Conservation (phyloP, 2,329 filamentous ascomycete species). For the Elsinoe batatas region DNA sequence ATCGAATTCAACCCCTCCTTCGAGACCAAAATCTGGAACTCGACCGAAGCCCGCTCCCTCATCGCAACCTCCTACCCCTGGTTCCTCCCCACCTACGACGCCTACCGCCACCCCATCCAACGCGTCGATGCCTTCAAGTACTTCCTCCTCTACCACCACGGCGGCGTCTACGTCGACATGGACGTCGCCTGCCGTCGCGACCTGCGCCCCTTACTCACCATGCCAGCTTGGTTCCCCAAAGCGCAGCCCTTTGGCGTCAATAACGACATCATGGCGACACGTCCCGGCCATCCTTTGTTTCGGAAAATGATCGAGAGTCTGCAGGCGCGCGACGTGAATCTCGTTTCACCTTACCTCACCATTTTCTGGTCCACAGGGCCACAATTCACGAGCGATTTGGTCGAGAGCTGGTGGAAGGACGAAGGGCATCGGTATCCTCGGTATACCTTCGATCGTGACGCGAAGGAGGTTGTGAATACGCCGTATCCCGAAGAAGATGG, state of each 20-base stretch:
- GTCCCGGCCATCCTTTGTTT: constrained; percentile 20
- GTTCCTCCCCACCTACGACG: constrained; percentile 54
- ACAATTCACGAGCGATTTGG: constrained; percentile 22
- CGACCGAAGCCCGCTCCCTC: constrained; percentile 14
- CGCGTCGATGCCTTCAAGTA: constrained; percentile 23
- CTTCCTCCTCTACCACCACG: constrained; percentile 21
- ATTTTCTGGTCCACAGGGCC: constrained; percentile 26
- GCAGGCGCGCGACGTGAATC: background rate
- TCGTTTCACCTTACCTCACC: constrained; percentile 19
- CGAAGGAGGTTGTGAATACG: background rate
- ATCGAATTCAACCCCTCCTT: constrained; percentile 16
- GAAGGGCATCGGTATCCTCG: background rate
- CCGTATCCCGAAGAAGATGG: background rate
- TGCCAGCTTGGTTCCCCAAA: constrained; percentile 57
- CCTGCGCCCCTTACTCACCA: constrained; percentile 55
- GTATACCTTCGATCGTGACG: too few species aligned
- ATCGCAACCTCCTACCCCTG: constrained; percentile 17
- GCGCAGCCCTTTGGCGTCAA: constrained; percentile 64
- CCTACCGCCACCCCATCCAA: constrained; percentile 23
- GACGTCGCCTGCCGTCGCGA: constrained; percentile 52
- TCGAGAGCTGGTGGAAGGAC: constrained; percentile 20
- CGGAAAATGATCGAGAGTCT: constrained; percentile 16
- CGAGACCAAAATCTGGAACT: constrained; percentile 17
- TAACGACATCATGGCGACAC: constrained; percentile 59
- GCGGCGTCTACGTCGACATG: constrained; percentile 30